phyloP scores from a whole-genome alignment of 2,329 filamentous ascomycete genomes.

The Chrysoporthe puriensis region DNA sequence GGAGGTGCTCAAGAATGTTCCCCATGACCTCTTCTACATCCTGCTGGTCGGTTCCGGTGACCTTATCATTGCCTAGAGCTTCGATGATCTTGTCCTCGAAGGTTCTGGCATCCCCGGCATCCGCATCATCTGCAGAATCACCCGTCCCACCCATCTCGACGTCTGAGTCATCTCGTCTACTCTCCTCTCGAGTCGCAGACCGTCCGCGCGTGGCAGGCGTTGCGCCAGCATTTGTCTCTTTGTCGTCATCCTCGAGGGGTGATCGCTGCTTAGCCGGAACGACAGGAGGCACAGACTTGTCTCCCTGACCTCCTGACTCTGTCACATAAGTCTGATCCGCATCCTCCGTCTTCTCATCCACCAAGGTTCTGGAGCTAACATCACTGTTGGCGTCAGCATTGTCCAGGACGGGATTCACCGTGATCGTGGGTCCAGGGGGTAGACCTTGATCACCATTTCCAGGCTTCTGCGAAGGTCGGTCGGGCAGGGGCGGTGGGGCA shows the following conservation, averaged over 20 bases:
- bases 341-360: conserved; percentile 47
- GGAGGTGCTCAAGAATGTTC: conserved; percentile 87
- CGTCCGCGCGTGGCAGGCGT: background rate
- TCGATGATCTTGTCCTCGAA: conserved; percentile 51
- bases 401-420: conserved; percentile 36
- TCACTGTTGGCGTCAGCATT: conserved; percentile 49
- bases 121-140: conserved; percentile 30
- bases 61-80: conserved; percentile 51
- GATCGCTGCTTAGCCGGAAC: conserved; percentile 34
- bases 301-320: conserved; percentile 25
- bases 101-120: conserved; percentile 35
- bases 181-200: conserved; percentile 22
- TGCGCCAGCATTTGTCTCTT: conserved; percentile 17
- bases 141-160: conserved; percentile 31
- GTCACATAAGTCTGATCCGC: conserved; percentile 43
- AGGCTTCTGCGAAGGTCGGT: conserved; percentile 48
- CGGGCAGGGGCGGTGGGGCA: conserved; percentile 54
- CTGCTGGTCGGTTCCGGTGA: conserved; percentile 72
- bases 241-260: conserved; percentile 29
- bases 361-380: conserved; percentile 56
- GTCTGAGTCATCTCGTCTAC: conserved; percentile 16
- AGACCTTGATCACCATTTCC: conserved; percentile 33
- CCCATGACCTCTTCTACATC: conserved; percentile 96
- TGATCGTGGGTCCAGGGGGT: conserved; percentile 29
- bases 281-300: conserved; percentile 20